Conservation (phyloP, 2,329 filamentous ascomycete species). For the Phyllosticta citrichinensis region DNA sequence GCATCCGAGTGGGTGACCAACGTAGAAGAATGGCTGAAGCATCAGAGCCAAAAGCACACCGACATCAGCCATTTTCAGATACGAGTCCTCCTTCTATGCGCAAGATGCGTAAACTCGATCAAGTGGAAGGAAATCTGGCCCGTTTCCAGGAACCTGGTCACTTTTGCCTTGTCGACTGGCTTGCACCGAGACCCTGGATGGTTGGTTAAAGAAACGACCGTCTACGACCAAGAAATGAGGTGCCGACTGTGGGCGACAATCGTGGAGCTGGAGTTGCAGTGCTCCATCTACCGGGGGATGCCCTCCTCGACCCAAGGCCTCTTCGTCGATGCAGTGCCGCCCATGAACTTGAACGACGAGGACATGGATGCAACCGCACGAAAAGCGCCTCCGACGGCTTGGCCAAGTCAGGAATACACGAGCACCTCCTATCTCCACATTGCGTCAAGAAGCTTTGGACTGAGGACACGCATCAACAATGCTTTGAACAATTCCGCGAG, state of each 20-base stretch:
- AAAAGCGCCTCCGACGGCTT: conserved; percentile 16
- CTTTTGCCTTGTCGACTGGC: conserved; percentile 43
- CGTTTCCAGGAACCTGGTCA: conserved; percentile 39
- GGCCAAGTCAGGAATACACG: conserved; percentile 22
- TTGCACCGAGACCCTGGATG: conserved; percentile 40
- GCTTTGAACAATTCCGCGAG: conserved; percentile 23
- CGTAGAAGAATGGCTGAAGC: conserved; percentile 32
- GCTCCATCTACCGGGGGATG: conserved; percentile 46
- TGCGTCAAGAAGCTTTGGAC: conserved; percentile 19
- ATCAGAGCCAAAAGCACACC: conserved; percentile 43
- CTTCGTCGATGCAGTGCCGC: conserved; percentile 41
- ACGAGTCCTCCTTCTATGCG: conserved; percentile 40
- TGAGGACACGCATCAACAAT: conserved; percentile 23
- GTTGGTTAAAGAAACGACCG: conserved; percentile 13
- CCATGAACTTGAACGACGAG: conserved; percentile 42
- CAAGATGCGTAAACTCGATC: conserved; percentile 41
- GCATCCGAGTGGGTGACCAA: conserved; percentile 29
- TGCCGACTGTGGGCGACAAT: conserved; percentile 49
- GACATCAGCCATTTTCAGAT: conserved; percentile 42
- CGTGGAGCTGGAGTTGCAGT: conserved; percentile 46
- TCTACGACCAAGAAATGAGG: conserved; percentile 43
- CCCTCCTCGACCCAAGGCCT: conserved; percentile 31
- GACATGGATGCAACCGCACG: conserved; percentile 28
- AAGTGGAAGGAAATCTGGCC: conserved; percentile 47
- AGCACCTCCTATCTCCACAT: conserved; percentile 20